Conservation (phyloP, 805 yeast species). For the Starmerella bombi region DNA sequence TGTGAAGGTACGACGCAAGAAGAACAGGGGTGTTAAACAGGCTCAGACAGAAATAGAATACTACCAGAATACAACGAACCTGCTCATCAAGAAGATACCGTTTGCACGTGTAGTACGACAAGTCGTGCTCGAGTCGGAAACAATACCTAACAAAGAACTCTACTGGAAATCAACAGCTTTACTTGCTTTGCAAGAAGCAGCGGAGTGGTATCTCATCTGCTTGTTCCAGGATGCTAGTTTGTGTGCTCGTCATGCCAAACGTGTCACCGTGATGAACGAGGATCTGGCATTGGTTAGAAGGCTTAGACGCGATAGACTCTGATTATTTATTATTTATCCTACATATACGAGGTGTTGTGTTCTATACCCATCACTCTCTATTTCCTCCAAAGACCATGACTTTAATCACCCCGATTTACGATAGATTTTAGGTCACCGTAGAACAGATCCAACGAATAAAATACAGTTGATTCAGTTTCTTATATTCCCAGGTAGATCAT, state of each 20-base stretch:
- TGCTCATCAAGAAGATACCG: constrained; percentile 89
- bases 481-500: no score
- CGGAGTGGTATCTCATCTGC: constrained; percentile 93
- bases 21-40: no score
- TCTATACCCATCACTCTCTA: background rate
- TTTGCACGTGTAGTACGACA: constrained; percentile 95
- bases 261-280: constrained; percentile 97
- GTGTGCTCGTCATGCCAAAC: constrained; percentile 98
- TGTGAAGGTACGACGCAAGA: background rate
- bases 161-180: constrained; percentile 97
- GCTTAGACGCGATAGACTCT: no score
- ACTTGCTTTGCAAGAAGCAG: constrained; percentile 96
- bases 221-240: constrained; percentile 95
- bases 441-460: no score
- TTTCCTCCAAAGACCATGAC: background rate
- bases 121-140: constrained; percentile 74
- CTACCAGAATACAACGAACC: constrained; percentile 92
- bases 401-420: background rate
- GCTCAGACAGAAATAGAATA: constrained; percentile 95
- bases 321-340: constrained; percentile 29
- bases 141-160: constrained; percentile 49
- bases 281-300: constrained; percentile 97
- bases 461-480: no score
- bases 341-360: no score
- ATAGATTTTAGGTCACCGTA: background rate